phyloP scores from a whole-genome alignment of 192 early-diverging fungal genomes.

The Funneliformis geosporum region DNA sequence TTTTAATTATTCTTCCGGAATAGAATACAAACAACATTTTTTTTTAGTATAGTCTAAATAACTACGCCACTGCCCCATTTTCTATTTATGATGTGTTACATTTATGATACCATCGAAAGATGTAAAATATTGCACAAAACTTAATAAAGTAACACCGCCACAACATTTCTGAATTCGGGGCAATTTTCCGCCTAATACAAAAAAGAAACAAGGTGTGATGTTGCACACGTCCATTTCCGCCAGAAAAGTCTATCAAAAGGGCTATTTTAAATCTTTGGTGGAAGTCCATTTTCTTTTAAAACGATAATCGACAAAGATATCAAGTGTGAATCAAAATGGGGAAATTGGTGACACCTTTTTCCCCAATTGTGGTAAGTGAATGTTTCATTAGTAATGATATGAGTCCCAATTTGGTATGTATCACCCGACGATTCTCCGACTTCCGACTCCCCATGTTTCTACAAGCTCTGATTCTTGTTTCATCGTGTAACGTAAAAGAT shows the following conservation, averaged over 20 bases:
- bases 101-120: background rate
- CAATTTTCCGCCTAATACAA: background rate
- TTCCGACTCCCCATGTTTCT: background rate
- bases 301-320: no score
- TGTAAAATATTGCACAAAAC: background rate
- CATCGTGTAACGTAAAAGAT: no score
- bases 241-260: no score
- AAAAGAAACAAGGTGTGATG: background rate
- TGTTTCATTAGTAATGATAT: background rate
- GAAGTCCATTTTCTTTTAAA: no score
- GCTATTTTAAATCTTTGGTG: no score
- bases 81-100: background rate
- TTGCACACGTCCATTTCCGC: background rate
- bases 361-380: background rate
- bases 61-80: background rate
- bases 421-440: background rate
- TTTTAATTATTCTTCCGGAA: constrained; percentile 6
- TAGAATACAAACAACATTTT: constrained; percentile 14
- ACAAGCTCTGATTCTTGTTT: no score
- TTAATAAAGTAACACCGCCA: constrained; percentile 14
- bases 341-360: background rate
- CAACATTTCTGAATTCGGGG: background rate
- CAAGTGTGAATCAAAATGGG: no score
- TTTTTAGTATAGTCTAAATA: constrained; percentile 11
- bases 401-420: background rate